Evolutionary conservation across 345 rosid species (phyloP).

Genomic region (Leavenworthia alabamica): DNA sequence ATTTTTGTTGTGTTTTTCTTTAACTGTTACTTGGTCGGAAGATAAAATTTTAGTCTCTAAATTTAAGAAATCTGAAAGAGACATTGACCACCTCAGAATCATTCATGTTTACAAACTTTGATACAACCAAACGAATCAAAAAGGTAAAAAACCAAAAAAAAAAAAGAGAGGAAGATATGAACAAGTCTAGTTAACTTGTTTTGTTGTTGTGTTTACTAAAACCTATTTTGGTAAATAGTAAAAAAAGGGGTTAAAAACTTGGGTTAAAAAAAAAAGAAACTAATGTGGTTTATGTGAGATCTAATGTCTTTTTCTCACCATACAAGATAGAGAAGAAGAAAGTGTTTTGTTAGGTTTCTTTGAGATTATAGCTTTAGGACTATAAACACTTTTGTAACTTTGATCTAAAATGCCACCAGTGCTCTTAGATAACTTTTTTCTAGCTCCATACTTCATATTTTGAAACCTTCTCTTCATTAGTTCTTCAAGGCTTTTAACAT

Average conservation of each 20-base stretch:
- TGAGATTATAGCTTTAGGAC: constrained; percentile 50
- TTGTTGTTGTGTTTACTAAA: constrained; percentile 16
- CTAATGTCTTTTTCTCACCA: constrained; percentile 31
- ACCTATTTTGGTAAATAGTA: constrained; percentile 22
- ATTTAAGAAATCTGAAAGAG: constrained; percentile 20
- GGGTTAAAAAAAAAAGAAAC: background rate
- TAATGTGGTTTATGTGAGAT: background rate
- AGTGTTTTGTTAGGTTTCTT: constrained; percentile 44
- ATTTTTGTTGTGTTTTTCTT: constrained; percentile 29
- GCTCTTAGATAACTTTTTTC: constrained; percentile 39
- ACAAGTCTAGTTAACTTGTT: background rate
- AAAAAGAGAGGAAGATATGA: background rate
- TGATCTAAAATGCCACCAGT: constrained; percentile 44
- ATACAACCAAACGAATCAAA: background rate
- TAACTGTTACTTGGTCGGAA: too few relatives aligned
- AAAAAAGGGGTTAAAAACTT: constrained; percentile 11
- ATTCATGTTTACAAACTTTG: constrained; percentile 69
- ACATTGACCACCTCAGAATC: constrained; percentile 67
- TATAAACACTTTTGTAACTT: constrained; percentile 26
- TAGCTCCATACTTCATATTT: constrained; percentile 15
- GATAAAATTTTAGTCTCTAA: too few relatives aligned
- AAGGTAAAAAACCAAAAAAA: background rate
- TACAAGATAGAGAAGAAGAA: constrained; percentile 33
- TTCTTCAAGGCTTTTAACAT: constrained; percentile 56
- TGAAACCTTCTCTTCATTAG: constrained; percentile 44